Percentiles rank a stretch among this genome's conserved stretches.
Evolutionary conservation across 148 eudicot genomes (phyloP).

Genomic region (Diospyros lotus): DNA sequence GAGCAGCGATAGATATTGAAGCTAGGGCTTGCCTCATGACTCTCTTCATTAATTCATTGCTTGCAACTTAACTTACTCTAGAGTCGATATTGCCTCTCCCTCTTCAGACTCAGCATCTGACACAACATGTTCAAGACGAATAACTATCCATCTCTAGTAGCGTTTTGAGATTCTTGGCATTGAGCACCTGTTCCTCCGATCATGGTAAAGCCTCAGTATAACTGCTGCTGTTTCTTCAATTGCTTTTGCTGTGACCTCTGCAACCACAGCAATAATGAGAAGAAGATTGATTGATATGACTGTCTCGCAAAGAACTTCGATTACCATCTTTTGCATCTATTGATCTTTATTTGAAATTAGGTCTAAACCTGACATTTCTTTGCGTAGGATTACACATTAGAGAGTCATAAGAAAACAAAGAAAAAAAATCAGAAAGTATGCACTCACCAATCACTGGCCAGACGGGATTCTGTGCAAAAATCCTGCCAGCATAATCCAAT

Average conservation of each 20-base stretch:
- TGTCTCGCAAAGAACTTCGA: not conserved
- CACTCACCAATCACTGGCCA: slow-evolving; percentile 95
- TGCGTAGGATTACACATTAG: not conserved
- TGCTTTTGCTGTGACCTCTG: slow-evolving; percentile 71
- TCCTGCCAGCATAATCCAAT: slow-evolving; percentile 58
- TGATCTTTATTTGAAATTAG: not conserved
- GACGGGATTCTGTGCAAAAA: slow-evolving; percentile 68
- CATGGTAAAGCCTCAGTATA: slow-evolving; percentile 71
- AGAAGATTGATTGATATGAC: not conserved
- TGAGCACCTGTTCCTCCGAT: slow-evolving; percentile 61
- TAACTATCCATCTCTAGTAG: slow-evolving; percentile 37
- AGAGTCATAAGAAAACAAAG: not conserved
- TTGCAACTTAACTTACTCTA: too few species aligned
- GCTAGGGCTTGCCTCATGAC: too few species aligned
- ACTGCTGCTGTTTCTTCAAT: slow-evolving; percentile 95
- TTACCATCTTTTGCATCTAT: not conserved
- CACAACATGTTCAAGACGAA: slow-evolving; percentile 6
- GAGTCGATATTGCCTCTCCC: too few species aligned
- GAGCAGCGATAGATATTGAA: too few species aligned
- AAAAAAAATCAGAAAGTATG: not conserved
- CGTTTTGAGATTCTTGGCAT: slow-evolving; percentile 94
- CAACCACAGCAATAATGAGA: slow-evolving; percentile 12
- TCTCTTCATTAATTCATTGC: too few species aligned
- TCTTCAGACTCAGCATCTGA: not conserved
- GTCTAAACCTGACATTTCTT: not conserved